Base-by-base conservation (phyloP, 495 filamentous ascomycete genomes). In the Penicillium odoratum region DNA sequence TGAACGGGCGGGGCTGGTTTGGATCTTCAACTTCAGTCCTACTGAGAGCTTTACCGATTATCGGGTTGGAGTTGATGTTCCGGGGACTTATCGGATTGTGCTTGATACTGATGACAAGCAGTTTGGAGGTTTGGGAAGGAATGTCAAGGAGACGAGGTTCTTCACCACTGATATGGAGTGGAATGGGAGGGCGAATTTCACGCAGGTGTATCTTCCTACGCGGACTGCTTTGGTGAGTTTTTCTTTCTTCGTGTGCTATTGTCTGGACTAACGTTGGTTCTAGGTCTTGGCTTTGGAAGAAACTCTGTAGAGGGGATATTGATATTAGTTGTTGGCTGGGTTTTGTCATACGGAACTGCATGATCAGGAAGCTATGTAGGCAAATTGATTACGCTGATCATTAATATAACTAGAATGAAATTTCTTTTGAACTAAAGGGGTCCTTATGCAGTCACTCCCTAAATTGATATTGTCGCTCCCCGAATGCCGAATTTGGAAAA, bases 11-110 rank as follows among this genome's bases (percentile, higher is more conserved):
- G 92, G 92, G 0, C 71, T 97, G 43, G 77, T 98, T 33, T 98
- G 90, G 83, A 83, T 97, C 62, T 98, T 98, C 81, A 98, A 98
- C 74, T 97, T 97, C 81, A 86, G 97, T 69, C 87, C 90, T 5
- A 83, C 83, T n/a, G 65, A 88, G 44, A 96, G 91, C 78, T 98
- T 88, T 70, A 85, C 91, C 16, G 95, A 98, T 69, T 98, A 97
- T 67, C 82, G 95, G 18, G 86, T 98, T 55, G 94, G 94, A 0
- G 82, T 98, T 48, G 90, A 98, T 50, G 76, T 81, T 9, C 69
- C 86, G 2, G 94, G 94, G 18, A 96, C 90, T 11, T 98, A 98
- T 71, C 82, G 86, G 33, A 87, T 97, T 58, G 87, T 97, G 6
- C 79, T 98, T 30, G 91, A 96, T 66, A 85, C 87, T 5, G 94